Conservation (phyloP, 176 grass and related monocot genomes). For the Triticum monococcum region DNA sequence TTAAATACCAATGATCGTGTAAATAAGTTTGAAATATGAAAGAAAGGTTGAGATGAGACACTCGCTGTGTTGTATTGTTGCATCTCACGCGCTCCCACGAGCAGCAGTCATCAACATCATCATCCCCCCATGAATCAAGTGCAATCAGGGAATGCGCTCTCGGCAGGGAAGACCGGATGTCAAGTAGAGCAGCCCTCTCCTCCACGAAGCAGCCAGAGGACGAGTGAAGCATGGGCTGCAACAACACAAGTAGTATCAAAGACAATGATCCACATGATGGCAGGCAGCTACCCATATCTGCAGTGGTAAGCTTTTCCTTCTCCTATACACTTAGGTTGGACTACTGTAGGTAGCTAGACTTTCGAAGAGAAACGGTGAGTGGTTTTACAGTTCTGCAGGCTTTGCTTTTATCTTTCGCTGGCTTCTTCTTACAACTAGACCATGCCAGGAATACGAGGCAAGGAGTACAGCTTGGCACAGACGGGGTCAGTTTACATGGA, state of each 20-base stretch:
- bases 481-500: too few species aligned
- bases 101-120: neutral
- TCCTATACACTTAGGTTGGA: too few species aligned
- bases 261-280: neutral
- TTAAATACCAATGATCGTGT: too few species aligned
- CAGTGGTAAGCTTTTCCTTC: too few species aligned
- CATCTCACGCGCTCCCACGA: neutral
- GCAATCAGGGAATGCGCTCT: neutral
- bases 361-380: too few species aligned
- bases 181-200: neutral
- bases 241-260: neutral
- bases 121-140: neutral
- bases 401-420: neutral
- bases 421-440: neutral
- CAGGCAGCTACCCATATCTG: neutral
- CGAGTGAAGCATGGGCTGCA: neutral
- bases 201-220: neutral
- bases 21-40: accelerated
- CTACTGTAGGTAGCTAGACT: too few species aligned
- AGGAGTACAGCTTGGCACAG: neutral
- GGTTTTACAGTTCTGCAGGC: too few species aligned
- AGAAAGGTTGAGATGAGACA: too few species aligned
- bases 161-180: neutral
- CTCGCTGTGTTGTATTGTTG: too few species aligned
- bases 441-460: neutral